Evolutionary conservation across 2,329 filamentous ascomycete genomes (phyloP), one percentile per base, ranked within the genome.

Genomic region (Clathrospora elynae): DNA sequence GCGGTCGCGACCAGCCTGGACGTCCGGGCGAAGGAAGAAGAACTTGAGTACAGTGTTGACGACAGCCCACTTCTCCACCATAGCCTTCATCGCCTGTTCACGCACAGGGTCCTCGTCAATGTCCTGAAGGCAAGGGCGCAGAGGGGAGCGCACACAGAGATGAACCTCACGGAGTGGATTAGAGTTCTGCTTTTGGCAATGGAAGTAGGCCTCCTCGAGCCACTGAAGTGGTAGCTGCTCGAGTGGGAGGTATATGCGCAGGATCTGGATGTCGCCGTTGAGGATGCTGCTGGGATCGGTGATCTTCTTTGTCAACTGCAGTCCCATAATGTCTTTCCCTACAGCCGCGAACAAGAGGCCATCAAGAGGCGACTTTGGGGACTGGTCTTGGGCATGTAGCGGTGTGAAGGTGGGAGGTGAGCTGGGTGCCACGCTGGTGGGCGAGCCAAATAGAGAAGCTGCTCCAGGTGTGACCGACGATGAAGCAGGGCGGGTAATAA

Each of bases 141-240:
- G 33, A 11, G 25, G 30, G 1, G 37, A 42, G 7, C 39, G 38
- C 22, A 40, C n/a, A 20, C 38, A 50, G n/a, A 50, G 14, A 7
- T 46, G 42, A 1, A 40, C 22, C 22, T 46, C 31, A 4, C 10
- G 19, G 2, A 39, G n/a, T 3, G 17, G 22, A 10, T 23, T 38
- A 2, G 7, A 2, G 14, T 14, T 7, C 8, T 35, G 20, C 3
- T 32, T 17, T 10, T 24, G 32, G 11, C 39, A 24, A 13, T 38
- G 13, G 4, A 18, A 9, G 18, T 20, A 11, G 0, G 46, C 31
- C 9, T 10, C 18, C 2, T 38, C 11, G 7, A 49, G 33, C 8
- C 24, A 22, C 4, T 18, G 10, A 3, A 40, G 22, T 5, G 37
- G 46, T 1, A 49, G 10, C 3, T 38, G 22, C 12, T 19, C 30